phyloP scores from a whole-genome alignment of 1,284 basidiomycete species.

The Melampsora abietis-canadensis region DNA sequence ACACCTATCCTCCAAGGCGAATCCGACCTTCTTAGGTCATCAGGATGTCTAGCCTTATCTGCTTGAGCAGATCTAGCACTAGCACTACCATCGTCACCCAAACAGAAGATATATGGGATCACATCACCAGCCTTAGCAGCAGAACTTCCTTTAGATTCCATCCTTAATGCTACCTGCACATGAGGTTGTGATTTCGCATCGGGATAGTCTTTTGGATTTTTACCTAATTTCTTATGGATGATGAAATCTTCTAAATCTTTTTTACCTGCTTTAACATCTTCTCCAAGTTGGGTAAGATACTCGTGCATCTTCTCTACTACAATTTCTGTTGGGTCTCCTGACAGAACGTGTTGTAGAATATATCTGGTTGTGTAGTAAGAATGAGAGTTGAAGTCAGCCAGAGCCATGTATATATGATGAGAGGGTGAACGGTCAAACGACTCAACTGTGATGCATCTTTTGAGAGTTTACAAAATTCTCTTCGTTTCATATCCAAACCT shows the following conservation, averaged over 20 bases:
- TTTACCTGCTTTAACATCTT: slow-evolving; percentile 71
- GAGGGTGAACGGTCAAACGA: neutral
- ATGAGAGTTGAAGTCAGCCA: slow-evolving; percentile 7
- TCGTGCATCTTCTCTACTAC: slow-evolving; percentile 92
- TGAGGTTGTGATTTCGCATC: slow-evolving; percentile 93
- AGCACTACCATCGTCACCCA: slow-evolving; percentile 67
- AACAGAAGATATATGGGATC: slow-evolving; percentile 91
- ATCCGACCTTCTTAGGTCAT: slow-evolving; percentile 74
- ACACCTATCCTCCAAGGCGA: slow-evolving; percentile 69
- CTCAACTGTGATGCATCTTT: slow-evolving; percentile 87
- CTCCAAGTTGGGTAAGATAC: slow-evolving; percentile 71
- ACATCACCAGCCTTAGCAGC: slow-evolving; percentile 83
- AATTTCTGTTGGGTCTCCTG: slow-evolving; percentile 81
- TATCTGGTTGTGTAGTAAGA: slow-evolving; percentile 59
- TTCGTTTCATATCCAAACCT: slow-evolving; percentile 96
- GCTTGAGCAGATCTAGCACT: slow-evolving; percentile 75
- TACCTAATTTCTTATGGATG: slow-evolving; percentile 88
- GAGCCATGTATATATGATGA: neutral
- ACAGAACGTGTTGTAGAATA: slow-evolving; percentile 83
- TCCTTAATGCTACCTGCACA: slow-evolving; percentile 88
- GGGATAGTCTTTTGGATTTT: slow-evolving; percentile 92
- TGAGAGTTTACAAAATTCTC: slow-evolving; percentile 88
- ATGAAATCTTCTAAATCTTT: slow-evolving; percentile 87
- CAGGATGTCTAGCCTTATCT: slow-evolving; percentile 86
- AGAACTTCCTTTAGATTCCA: slow-evolving; percentile 76